Conservation (phyloP, 306 rosid species). For the Lathyrus oleraceus region DNA sequence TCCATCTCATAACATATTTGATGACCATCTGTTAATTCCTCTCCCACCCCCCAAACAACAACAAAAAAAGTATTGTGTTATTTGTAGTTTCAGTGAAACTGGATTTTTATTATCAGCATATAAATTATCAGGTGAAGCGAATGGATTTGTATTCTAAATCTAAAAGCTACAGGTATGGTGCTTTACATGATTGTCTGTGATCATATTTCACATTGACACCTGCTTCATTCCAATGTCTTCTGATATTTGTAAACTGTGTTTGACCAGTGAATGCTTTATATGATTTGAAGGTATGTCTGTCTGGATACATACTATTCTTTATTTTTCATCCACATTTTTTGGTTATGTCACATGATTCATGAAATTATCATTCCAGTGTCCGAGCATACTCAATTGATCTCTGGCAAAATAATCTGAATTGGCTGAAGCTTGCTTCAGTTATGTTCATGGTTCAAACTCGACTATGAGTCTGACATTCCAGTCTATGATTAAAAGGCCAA, state of each 20-base stretch:
- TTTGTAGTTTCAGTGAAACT: slow-evolving; percentile 35
- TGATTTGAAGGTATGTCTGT: background rate
- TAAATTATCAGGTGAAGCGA: slow-evolving; percentile 42
- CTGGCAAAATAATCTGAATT: background rate
- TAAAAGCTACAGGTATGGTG: slow-evolving; percentile 16
- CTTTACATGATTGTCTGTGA: slow-evolving; percentile 24
- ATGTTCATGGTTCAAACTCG: background rate
- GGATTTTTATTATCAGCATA: slow-evolving; percentile 34
- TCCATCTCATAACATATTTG: slow-evolving; percentile 37
- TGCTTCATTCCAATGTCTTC: slow-evolving; percentile 3
- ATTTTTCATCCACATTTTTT: background rate
- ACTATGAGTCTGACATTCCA: background rate
- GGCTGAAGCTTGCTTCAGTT: background rate
- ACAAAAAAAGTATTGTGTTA: slow-evolving; percentile 30
- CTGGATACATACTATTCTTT: background rate
- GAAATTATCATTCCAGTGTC: background rate
- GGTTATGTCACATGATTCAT: background rate
- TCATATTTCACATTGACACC: slow-evolving; percentile 7
- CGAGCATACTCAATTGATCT: background rate
- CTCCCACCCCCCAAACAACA: background rate
- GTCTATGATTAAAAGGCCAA: too few relatives aligned
- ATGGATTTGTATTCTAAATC: slow-evolving; percentile 31
- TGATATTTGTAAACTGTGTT: background rate
- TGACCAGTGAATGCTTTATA: background rate
- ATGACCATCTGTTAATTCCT: slow-evolving; percentile 18